phyloP scores from a whole-genome alignment of 306 rosid genomes.

The Cucumis sativus region Cucumber_9930_V3 NC_026660.2:17758501-17759000 shows the following conservation, averaged over 20 bases:
- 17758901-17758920: background rate
- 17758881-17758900: background rate
- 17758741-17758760: slow-evolving; percentile 68
- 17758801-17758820: slow-evolving; percentile 28
- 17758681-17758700: background rate
- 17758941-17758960: background rate
- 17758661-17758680: background rate
- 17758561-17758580: too few species aligned
- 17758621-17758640: background rate
- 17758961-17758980: background rate
- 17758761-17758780: slow-evolving; percentile 88
- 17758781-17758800: slow-evolving; percentile 49
- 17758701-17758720: slow-evolving; percentile 42
- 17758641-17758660: background rate
- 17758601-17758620: background rate
- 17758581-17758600: too few species aligned
- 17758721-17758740: slow-evolving; percentile 45
- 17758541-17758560: too few species aligned
- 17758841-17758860: background rate
- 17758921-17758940: background rate
- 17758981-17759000: background rate
- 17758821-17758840: background rate
- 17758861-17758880: background rate
- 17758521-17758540: too few species aligned
- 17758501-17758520: too few species aligned